phyloP scores from a whole-genome alignment of 2,329 filamentous ascomycete genomes.

The Pseudogymnoascus sp. region DNA sequence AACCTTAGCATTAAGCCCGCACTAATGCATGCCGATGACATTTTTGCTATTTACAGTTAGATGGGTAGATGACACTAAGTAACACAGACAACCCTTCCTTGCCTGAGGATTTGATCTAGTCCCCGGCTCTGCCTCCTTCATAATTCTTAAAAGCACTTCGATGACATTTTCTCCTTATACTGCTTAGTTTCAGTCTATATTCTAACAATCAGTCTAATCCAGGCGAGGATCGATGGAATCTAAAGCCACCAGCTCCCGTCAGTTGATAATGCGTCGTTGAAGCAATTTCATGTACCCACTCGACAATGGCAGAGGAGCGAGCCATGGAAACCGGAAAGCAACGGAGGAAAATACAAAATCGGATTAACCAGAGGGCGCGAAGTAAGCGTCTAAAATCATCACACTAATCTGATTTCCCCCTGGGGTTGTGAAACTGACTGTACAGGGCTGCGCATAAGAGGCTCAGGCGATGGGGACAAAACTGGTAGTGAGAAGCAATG shows the following conservation, averaged over 20 bases:
- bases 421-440: background rate
- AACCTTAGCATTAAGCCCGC: background rate
- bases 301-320: background rate
- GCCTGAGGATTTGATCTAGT: background rate
- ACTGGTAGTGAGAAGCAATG: background rate
- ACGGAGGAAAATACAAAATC: background rate
- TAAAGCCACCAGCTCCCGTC: background rate
- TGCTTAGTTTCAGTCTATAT: background rate
- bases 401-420: background rate
- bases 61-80: background rate
- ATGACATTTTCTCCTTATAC: background rate
- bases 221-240: background rate
- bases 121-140: background rate
- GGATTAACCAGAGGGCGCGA: background rate
- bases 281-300: background rate
- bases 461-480: background rate
- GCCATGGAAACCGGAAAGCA: background rate
- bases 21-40: background rate
- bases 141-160: background rate
- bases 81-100: background rate
- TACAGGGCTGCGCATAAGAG: background rate
- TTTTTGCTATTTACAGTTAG: background rate
- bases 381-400: background rate
- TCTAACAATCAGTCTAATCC: background rate
- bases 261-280: background rate